Conservation (phyloP, 768 basidiomycete genomes). For the Lactarius sanguifluus region DNA sequence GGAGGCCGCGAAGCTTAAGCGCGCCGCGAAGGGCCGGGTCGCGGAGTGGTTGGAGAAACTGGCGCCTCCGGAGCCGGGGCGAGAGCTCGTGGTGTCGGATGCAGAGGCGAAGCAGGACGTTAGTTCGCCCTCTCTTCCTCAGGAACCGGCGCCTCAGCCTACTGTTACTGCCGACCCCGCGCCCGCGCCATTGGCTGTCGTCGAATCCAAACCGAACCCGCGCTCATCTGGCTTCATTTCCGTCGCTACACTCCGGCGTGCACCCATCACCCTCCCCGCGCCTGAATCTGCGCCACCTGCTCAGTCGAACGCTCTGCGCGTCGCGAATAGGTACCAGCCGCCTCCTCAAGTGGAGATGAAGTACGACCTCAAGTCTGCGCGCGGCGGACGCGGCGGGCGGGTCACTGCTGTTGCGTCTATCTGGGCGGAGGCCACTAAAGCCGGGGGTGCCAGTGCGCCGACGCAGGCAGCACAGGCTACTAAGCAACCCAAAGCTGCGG, state of each 20-base stretch:
- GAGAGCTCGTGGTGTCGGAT: not conserved
- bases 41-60: slow-evolving; percentile 75
- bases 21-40: slow-evolving; percentile 67
- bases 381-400: slow-evolving; percentile 73
- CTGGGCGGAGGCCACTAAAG: slow-evolving; percentile 49
- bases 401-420: slow-evolving; percentile 72
- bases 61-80: slow-evolving; percentile 44
- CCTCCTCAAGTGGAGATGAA: slow-evolving; percentile 49
- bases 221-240: slow-evolving; percentile 78
- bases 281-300: not conserved
- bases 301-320: not conserved
- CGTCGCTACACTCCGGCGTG: slow-evolving; percentile 50
- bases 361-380: slow-evolving; percentile 73
- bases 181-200: not conserved
- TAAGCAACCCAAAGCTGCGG: not conserved
- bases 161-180: not conserved
- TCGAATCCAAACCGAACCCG: slow-evolving; percentile 47
- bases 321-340: slow-evolving; percentile 3
- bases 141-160: not conserved
- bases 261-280: slow-evolving; percentile 11
- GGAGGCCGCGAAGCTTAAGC: slow-evolving; percentile 41
- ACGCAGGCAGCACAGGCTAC: slow-evolving; percentile 21
- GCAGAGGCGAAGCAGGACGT: not conserved
- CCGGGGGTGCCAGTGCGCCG: not conserved
- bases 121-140: not conserved